Base-by-base conservation (phyloP, 1,284 basidiomycete species). In the Ganoderma meredithae region DNA sequence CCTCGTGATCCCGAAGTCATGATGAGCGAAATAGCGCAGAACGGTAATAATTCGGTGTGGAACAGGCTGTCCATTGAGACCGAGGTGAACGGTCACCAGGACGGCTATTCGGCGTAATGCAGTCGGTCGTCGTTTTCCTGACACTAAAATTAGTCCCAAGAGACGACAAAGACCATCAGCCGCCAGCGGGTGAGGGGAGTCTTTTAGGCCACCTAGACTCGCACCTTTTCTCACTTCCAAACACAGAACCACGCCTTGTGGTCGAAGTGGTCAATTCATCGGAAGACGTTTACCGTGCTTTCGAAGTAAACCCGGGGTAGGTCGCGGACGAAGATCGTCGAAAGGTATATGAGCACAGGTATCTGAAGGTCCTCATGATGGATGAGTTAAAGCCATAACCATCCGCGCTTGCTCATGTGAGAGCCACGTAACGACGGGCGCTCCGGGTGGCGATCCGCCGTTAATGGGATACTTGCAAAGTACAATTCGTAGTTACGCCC, bases 1-100 rank as follows among this genome's bases (percentile, higher is more conserved):
- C 19, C 63, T 41, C 36, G 43, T 64, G 63, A 62, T 61, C 49
- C 56, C 39, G n/a, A 44, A 3, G 53, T 53, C 52, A 59, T 4
- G 47, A 41, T 19, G 41, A 36, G 43, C 59, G 31, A 63, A 41
- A 40, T 27, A 53, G 43, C 53, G 39, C 27, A 58, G 10, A 19
- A 25, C 71, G 71, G 71, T 31, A 56, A 60, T 67, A 68, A 65
- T 15, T 72, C 71, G 71, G 71, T 17, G 47, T 60, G 64, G 19
- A 47, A 13, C 33, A 49, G 39, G 10, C 47, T 40, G 53, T 33
- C 33, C 44, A 43, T 31, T 40, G 67, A 39, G 25, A 49, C 63
- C 63, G 63, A 64, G 39, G 19, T 47, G 60, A 44, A 36, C 62
- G 53, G 68, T 65, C 67, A 70, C 63, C 56, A 62, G 65, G 64